These are phyloP conservation scores for Blastocystis sp. DNA, from an alignment of 352 stramenopile species.

Conservation along the genomic window DNA sequence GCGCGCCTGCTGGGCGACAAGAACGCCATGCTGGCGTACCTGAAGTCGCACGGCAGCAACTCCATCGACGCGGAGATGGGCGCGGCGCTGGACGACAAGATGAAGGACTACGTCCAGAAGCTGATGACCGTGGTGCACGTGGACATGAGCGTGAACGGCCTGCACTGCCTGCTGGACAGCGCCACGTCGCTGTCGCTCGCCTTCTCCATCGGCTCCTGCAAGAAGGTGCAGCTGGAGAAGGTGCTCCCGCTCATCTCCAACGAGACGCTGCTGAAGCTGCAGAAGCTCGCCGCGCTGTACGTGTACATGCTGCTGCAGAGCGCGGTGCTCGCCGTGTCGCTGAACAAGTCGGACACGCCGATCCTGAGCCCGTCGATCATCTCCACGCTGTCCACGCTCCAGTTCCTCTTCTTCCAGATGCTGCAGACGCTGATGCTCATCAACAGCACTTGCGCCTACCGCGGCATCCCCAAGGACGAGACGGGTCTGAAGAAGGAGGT, in stretches of 20 bases:
- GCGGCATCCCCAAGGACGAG: not conserved
- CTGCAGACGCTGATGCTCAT: constrained; percentile 26
- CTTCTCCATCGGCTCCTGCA: not conserved
- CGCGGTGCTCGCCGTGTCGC: not conserved
- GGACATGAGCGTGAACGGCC: not conserved
- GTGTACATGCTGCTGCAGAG: constrained; percentile 23
- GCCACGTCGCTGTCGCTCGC: not conserved
- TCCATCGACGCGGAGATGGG: not conserved
- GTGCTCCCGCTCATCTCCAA: not conserved
- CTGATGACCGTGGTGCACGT: constrained; percentile 8
- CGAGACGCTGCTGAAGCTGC: not conserved
- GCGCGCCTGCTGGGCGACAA: not conserved
- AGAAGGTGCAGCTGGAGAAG: not conserved
- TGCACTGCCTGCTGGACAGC: not conserved
- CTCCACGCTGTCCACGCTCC: not conserved
- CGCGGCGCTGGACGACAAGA: not conserved
- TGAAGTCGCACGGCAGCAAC: not conserved
- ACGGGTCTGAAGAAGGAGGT: not conserved
- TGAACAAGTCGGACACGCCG: constrained; percentile 46
- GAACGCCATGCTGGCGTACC: not conserved
- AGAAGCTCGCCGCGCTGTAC: not conserved
- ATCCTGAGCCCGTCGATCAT: not conserved
- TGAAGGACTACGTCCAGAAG: not conserved
- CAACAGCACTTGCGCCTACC: constrained; percentile 2
- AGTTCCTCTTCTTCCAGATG: not conserved